Evolutionary conservation across 106 monocot genomes (phyloP), one percentile per base, ranked within the genome.

Genomic region (Amphibolis antarctica): DNA sequence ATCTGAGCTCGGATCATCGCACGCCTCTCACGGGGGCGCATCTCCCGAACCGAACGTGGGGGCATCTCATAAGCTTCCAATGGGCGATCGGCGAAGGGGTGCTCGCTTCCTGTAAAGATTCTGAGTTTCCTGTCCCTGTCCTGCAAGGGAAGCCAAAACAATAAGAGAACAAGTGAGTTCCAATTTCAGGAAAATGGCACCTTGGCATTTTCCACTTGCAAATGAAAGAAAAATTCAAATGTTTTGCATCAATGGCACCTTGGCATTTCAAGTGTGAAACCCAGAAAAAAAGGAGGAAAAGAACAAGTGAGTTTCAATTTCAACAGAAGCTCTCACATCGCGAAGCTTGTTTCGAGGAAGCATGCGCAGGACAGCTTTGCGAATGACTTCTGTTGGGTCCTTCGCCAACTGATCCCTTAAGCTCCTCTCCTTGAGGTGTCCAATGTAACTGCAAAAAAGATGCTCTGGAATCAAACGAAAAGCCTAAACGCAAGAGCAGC

Each of bases 311-410:
- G n/a, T n/a, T n/a, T n/a, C n/a, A n/a, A n/a, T n/a, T n/a, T n/a
- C n/a, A n/a, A n/a, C n/a, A n/a, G n/a, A n/a, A n/a, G n/a, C n/a
- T n/a, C n/a, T 82, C 48, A 94, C 94, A 84, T 94, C 83, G 59
- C 86, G 86, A 68, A 94, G 52, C 74, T 86, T 94, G 62, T 94
- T 94, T 57, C 89, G 68, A 17, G 94, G 94, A 61, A 94, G 89
- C 94, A 94, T 94, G 12, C 89, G 83, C 31, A 89, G 49, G 24
- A 94, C 86, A 66, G 94, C 94, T 76, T 89, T 94, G 60, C 94
- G 81, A 51, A 94, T 89, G n/a, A 89, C 94, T 83, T 94, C 94
- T 14, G 94, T 86, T 23, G 94, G 89, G 62, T 94, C 89, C 78
- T 82, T 94, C 3, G 59, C 68, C 15, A 94, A 72, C 75, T 94